Evolutionary conservation across 106 monocot species (phyloP).

Genomic region (Ottelia alismoides): DNA sequence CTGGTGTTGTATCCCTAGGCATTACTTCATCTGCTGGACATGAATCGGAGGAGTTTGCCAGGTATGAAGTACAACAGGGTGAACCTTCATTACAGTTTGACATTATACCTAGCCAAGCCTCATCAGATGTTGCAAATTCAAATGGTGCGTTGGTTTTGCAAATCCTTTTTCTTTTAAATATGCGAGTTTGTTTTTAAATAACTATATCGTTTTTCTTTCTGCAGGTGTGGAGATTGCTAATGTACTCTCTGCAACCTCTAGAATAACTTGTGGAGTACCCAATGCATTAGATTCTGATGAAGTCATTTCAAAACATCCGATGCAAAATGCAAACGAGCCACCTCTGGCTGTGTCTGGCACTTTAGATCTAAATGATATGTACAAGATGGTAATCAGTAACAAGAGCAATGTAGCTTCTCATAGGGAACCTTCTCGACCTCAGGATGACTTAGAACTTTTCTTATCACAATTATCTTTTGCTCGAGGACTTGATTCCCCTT

Average conservation of each 20-base stretch:
- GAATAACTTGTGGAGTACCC: conserved; percentile 10
- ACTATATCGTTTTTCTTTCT: not conserved
- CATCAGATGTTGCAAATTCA: conserved; percentile 8
- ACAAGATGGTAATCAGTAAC: conserved; percentile 35
- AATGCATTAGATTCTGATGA: conserved; percentile 11
- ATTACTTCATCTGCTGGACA: not conserved
- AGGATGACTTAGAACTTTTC: conserved; percentile 43
- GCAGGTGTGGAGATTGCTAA: conserved; percentile 14
- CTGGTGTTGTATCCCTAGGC: conserved; percentile 11
- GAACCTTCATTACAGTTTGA: not conserved
- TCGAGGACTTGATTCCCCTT: conserved; percentile 36
- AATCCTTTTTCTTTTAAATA: not conserved
- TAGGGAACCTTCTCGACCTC: conserved; percentile 39
- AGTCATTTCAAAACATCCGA: conserved; percentile 9
- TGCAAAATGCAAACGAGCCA: conserved; percentile 2
- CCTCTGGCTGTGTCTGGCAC: no score
- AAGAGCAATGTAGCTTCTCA: conserved; percentile 34
- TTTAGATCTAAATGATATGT: conserved; percentile 58
- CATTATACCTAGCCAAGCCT: conserved; percentile 4
- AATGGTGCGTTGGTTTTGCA: not conserved
- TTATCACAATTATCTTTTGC: conserved; percentile 45
- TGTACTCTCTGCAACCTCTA: not conserved
- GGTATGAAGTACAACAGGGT: conserved; percentile 12
- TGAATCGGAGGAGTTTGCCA: conserved; percentile 29
- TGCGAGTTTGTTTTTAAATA: not conserved